A percentile compares a stretch with the other conserved stretches of the same genome.
These are phyloP conservation scores for Canavalia gladiata DNA, from an alignment of 306 rosid species.

Conservation along the genomic window DNA sequence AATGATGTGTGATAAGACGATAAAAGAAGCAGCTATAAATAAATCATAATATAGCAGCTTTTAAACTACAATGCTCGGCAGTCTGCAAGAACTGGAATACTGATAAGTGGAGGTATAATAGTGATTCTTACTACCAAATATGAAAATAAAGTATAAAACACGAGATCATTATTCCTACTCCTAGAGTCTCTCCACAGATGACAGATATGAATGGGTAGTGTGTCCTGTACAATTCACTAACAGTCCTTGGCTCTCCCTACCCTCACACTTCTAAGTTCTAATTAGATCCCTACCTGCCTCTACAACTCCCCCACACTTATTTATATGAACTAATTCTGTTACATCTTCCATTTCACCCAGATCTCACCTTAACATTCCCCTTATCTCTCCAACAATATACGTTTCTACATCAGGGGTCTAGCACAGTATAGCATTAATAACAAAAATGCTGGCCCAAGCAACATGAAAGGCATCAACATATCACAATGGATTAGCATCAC, in stretches of 20 bases:
- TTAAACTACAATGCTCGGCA: conserved; percentile 33
- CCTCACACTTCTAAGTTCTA: neutral
- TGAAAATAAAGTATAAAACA: neutral
- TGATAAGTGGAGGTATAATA: neutral
- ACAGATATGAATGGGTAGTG: neutral
- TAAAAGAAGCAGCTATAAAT: conserved; percentile 27
- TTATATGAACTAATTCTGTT: neutral
- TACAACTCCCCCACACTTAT: neutral
- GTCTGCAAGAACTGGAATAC: neutral
- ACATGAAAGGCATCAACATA: conserved; percentile 28
- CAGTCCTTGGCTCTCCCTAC: neutral
- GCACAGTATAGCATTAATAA: conserved; percentile 26
- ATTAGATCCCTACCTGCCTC: neutral
- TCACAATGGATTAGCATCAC: conserved; percentile 14
- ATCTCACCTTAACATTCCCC: neutral
- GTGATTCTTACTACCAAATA: neutral
- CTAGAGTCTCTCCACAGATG: neutral
- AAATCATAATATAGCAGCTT: conserved; percentile 31
- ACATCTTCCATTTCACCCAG: neutral
- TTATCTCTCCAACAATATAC: neutral
- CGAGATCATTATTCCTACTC: neutral
- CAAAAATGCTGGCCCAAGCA: conserved; percentile 29
- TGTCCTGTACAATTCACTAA: too few relatives aligned
- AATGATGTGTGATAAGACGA: conserved; percentile 13
- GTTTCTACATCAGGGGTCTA: neutral